Percentiles rank a stretch among this genome's conserved stretches.
Evolutionary conservation across 2,329 filamentous ascomycete genomes (phyloP).

Genomic region (Thermochaetoides dissita): DNA sequence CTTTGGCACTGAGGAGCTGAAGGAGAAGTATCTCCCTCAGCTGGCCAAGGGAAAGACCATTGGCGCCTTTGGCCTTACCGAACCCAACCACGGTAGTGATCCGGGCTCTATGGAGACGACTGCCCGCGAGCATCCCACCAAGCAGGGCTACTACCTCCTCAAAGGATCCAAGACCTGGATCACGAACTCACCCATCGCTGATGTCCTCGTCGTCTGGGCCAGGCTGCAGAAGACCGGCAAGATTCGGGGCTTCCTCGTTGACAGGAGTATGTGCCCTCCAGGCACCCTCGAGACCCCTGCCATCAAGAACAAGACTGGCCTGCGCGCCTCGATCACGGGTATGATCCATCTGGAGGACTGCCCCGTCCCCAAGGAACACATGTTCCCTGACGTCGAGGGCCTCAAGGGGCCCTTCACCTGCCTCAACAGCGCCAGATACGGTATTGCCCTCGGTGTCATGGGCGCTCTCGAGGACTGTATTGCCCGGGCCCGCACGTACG

Average conservation of each 20-base stretch:
- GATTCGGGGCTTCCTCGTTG: conserved; percentile 84
- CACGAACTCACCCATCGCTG: conserved; percentile 75
- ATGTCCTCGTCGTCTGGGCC: conserved; percentile 77
- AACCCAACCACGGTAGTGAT: conserved; percentile 79
- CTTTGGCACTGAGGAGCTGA: conserved; percentile 66
- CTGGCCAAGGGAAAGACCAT: conserved; percentile 66
- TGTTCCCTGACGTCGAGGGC: conserved; percentile 85
- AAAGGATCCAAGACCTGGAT: conserved; percentile 82
- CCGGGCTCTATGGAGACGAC: conserved; percentile 74
- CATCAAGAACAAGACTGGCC: conserved; percentile 89
- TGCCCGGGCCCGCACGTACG: conserved; percentile 63
- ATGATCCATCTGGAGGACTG: conserved; percentile 95
- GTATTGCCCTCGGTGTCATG: conserved; percentile 87
- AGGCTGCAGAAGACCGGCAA: conserved; percentile 84
- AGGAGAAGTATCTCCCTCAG: conserved; percentile 61
- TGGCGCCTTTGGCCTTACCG: conserved; percentile 73
- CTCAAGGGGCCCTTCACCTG: conserved; percentile 83
- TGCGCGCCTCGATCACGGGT: conserved; percentile 84
- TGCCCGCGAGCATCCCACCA: conserved; percentile 62
- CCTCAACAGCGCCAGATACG: conserved; percentile 83
- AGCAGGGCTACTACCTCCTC: conserved; percentile 61
- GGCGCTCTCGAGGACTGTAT: conserved; percentile 91
- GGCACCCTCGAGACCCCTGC: conserved; percentile 83
- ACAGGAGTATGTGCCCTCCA: conserved; percentile 69
- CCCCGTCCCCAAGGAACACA: conserved; percentile 77